A percentile compares a stretch with the other conserved stretches of the same genome.
Conservation (phyloP, 129 eudicot species). For the Escallonia rubra region DNA sequence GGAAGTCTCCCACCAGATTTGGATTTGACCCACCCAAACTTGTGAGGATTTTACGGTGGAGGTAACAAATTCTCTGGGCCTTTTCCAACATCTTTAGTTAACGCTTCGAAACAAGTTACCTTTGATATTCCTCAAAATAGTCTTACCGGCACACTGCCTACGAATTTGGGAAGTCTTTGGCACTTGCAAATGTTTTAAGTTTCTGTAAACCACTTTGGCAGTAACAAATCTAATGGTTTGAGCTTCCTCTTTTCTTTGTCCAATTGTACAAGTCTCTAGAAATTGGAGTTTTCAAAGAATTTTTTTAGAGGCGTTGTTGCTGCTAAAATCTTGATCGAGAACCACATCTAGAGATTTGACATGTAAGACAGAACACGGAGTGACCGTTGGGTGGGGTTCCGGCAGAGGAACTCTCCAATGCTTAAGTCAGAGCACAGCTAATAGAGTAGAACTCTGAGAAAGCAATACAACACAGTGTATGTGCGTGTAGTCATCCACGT, state of each 20-base stretch:
- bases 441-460: too few relatives aligned
- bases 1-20: background rate
- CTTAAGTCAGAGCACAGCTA: too few relatives aligned
- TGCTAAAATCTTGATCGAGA: too few relatives aligned
- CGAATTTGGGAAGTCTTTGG: background rate
- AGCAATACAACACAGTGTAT: too few relatives aligned
- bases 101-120: background rate
- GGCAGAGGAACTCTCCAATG: too few relatives aligned
- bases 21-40: background rate
- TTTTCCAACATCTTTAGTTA: conserved; percentile 3
- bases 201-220: background rate
- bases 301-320: conserved; percentile 12
- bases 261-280: conserved; percentile 12
- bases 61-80: background rate
- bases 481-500: too few relatives aligned
- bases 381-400: too few relatives aligned
- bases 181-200: background rate
- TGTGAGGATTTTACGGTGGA: background rate
- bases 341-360: too few relatives aligned
- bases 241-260: background rate
- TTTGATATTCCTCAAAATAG: background rate
- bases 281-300: background rate
- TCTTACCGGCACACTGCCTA: background rate
- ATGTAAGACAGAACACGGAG: too few relatives aligned
- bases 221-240: background rate